These are phyloP conservation scores for Bidens hawaiensis DNA, from an alignment of 140 eudicot species.

Conservation along the genomic window DNA sequence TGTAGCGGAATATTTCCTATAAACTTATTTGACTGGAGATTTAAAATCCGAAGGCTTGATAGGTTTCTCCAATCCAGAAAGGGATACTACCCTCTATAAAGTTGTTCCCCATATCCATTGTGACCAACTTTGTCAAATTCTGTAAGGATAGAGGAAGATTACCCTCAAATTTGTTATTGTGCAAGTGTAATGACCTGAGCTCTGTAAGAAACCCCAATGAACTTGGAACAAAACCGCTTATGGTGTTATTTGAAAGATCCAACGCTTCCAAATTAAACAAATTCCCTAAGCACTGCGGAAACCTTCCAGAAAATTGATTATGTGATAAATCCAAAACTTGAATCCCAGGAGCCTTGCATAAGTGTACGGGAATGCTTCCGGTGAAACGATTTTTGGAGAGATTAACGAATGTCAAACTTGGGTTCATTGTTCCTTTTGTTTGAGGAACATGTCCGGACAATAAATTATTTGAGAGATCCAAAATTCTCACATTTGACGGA, in stretches of 20 bases:
- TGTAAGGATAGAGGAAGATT: background rate
- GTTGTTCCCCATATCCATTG: slow-evolving; percentile 20
- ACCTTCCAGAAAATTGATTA: slow-evolving; percentile 8
- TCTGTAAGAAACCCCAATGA: background rate
- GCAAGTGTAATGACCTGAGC: background rate
- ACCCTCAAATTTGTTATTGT: slow-evolving; percentile 7
- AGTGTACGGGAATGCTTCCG: slow-evolving; percentile 7
- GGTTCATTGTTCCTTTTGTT: background rate
- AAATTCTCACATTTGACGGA: background rate
- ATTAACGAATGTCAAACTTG: background rate
- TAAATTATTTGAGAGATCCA: slow-evolving; percentile 15
- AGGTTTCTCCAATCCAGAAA: slow-evolving; percentile 11
- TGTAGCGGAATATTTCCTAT: background rate
- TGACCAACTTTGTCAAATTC: background rate
- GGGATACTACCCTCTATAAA: no score
- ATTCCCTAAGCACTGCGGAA: slow-evolving; percentile 8
- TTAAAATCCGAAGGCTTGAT: background rate
- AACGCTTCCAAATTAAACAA: background rate
- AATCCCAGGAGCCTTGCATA: slow-evolving; percentile 2
- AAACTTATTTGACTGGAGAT: slow-evolving; percentile 5
- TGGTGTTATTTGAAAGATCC: background rate
- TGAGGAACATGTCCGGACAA: slow-evolving; percentile 2
- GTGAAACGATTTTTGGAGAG: no score
- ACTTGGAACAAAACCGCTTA: background rate
- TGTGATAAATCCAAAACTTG: slow-evolving; percentile 3